These are phyloP conservation scores for Casuarina glauca DNA, from an alignment of 306 rosid species.

Conservation along the genomic window DNA sequence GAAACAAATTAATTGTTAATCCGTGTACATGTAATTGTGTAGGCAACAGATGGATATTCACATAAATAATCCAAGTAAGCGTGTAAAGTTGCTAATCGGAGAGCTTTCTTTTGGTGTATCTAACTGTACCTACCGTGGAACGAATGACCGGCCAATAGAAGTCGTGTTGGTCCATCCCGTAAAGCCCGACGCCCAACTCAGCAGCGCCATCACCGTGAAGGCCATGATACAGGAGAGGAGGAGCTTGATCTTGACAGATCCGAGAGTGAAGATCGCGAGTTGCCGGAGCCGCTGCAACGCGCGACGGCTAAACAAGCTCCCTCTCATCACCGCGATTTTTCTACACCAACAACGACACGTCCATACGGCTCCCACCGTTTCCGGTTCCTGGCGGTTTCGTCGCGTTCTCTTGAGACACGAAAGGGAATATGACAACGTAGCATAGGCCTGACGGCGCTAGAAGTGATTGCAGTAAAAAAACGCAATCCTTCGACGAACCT, in stretches of 20 bases:
- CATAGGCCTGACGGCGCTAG: not conserved
- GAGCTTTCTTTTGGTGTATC: not conserved
- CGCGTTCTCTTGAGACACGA: no score
- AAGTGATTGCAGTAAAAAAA: not conserved
- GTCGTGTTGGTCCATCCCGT: conserved; percentile 48
- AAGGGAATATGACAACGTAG: not conserved
- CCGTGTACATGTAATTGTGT: not conserved
- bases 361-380: not conserved
- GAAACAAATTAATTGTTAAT: not conserved
- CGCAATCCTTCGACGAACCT: not conserved
- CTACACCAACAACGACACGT: not conserved
- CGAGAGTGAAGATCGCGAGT: conserved; percentile 52
- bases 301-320: conserved; percentile 65
- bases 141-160: conserved; percentile 33
- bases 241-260: conserved; percentile 78
- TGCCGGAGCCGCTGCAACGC: conserved; percentile 64
- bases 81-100: not conserved
- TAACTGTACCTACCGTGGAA: conserved; percentile 53
- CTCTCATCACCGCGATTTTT: conserved; percentile 54
- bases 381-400: not conserved
- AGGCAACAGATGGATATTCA: not conserved
- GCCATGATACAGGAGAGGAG: conserved; percentile 61
- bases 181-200: conserved; percentile 48
- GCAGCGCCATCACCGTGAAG: conserved; percentile 50
- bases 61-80: not conserved